phyloP scores from a whole-genome alignment of 2,329 filamentous ascomycete species.

The Elsinoe perseae region DNA sequence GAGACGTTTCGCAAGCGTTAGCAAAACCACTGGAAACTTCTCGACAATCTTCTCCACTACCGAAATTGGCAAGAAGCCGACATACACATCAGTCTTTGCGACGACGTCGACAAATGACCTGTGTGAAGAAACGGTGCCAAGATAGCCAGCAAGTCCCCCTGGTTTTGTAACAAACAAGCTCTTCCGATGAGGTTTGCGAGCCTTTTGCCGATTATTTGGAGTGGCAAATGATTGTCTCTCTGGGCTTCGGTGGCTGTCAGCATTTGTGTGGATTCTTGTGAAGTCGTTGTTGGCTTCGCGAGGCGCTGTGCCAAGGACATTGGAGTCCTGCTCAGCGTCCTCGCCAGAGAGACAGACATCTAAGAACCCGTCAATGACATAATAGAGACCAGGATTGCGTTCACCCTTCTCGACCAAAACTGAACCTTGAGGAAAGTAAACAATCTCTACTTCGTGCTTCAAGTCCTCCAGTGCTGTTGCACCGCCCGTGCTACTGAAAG shows the following conservation, averaged over 20 bases:
- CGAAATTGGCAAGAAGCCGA: constrained; percentile 80
- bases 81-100: constrained; percentile 96
- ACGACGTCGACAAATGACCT: constrained; percentile 94
- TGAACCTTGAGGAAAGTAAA: constrained; percentile 91
- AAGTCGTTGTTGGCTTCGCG: constrained; percentile 27
- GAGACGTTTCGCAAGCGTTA: constrained; percentile 92
- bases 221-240: constrained; percentile 16
- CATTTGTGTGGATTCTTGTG: constrained; percentile 15
- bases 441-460: constrained; percentile 88
- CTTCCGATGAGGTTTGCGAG: constrained; percentile 50
- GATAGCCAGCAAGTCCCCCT: constrained; percentile 86
- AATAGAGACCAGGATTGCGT: constrained; percentile 92
- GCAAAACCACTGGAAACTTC: constrained; percentile 77
- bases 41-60: constrained; percentile 90
- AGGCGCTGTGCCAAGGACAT: constrained; percentile 39
- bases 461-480: constrained; percentile 70
- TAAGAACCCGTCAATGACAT: constrained; percentile 93
- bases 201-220: constrained; percentile 32
- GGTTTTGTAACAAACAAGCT: constrained; percentile 90
- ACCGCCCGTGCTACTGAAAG: constrained; percentile 46
- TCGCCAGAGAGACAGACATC: constrained; percentile 80
- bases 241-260: constrained; percentile 18
- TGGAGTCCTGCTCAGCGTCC: constrained; percentile 51
- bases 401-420: constrained; percentile 95
- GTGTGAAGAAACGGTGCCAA: constrained; percentile 90